These are phyloP conservation scores for Clonostachys byssicola DNA, from an alignment of 2,329 filamentous ascomycete genomes.

Conservation along the genomic window DNA sequence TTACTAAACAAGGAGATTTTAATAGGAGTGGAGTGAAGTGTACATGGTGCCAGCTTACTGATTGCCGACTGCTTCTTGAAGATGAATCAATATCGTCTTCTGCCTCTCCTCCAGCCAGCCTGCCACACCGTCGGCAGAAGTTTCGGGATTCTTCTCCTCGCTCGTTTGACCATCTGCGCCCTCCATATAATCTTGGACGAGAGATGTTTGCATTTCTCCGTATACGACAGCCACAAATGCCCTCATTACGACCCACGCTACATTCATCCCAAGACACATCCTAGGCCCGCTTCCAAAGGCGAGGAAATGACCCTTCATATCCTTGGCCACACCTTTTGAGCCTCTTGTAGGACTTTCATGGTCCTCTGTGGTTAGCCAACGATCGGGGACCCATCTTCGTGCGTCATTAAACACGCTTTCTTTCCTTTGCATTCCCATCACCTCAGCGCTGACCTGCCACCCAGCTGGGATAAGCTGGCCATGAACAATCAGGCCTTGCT, in stretches of 20 bases:
- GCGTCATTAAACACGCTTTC: background rate
- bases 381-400: background rate
- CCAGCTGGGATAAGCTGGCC: background rate
- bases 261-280: conserved; percentile 1
- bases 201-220: background rate
- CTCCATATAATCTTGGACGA: too few relatives aligned
- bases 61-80: too few relatives aligned
- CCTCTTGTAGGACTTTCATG: background rate
- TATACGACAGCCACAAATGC: background rate
- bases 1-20: too few relatives aligned
- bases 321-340: background rate
- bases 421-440: background rate
- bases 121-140: too few relatives aligned
- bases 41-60: too few relatives aligned
- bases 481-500: background rate
- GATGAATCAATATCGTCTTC: too few relatives aligned
- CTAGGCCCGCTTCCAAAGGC: background rate
- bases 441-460: background rate
- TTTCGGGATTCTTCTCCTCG: too few relatives aligned
- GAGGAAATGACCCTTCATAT: conserved; percentile 1
- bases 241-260: background rate
- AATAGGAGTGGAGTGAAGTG: too few relatives aligned
- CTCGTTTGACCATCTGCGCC: too few relatives aligned
- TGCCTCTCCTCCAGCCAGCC: too few relatives aligned
- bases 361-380: background rate